Evolutionary conservation across 78 protist genomes (phyloP).

Genomic region (Guillardia theta): DNA sequence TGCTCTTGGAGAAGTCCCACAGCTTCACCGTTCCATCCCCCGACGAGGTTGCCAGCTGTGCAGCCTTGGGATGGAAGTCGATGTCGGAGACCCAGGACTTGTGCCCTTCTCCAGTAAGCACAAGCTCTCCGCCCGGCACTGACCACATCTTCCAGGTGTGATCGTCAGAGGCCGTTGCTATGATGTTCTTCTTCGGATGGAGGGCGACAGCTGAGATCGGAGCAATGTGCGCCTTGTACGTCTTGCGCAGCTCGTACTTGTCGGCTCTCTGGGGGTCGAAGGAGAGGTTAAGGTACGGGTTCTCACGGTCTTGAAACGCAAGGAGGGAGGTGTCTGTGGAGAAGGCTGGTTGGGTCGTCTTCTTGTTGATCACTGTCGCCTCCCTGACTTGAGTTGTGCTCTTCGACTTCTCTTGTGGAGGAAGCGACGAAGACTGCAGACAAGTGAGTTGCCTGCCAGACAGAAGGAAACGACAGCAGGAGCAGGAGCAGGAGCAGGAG

Average conservation of each 20-base stretch:
- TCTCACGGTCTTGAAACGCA: conserved; percentile 28
- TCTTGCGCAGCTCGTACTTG: conserved; percentile 15
- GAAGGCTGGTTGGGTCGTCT: not conserved
- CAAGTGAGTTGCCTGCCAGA: not conserved
- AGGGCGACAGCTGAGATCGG: not conserved
- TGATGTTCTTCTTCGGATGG: conserved; percentile 73
- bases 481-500: not conserved
- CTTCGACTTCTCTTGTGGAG: not conserved
- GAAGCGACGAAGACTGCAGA: not conserved
- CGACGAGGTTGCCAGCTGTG: conserved; percentile 68
- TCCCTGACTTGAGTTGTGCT: not conserved
- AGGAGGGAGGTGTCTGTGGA: not conserved
- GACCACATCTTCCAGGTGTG: conserved; percentile 78
- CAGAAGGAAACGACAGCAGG: not conserved
- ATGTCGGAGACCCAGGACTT: conserved; percentile 68
- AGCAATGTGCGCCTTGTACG: conserved; percentile 54
- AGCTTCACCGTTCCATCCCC: conserved; percentile 81
- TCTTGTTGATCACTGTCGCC: not conserved
- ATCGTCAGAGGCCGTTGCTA: conserved; percentile 83
- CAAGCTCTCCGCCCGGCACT: conserved; percentile 66
- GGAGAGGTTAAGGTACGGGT: conserved; percentile 21
- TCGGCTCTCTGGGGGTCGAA: conserved; percentile 9
- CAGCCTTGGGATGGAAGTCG: conserved; percentile 57
- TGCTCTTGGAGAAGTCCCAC: conserved; percentile 70
- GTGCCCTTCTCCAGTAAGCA: conserved; percentile 81